Percentiles rank a stretch among this genome's conserved stretches.
Evolutionary conservation across 2,329 filamentous ascomycete species (phyloP).

Genomic region (Colletotrichum sp.): DNA sequence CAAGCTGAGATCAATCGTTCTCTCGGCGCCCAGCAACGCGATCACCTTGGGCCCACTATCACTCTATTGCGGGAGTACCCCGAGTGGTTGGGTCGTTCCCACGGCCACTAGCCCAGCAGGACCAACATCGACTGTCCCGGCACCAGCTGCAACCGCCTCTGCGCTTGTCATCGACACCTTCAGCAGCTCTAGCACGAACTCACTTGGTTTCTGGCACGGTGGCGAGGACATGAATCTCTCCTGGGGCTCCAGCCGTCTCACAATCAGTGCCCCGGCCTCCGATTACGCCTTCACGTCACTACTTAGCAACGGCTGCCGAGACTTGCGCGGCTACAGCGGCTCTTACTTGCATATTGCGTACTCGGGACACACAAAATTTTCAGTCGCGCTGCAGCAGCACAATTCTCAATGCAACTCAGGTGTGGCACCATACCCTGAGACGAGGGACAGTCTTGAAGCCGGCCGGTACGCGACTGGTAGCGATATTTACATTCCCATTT

Average conservation of each 20-base stretch:
- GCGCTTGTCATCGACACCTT: slow-evolving; percentile 68
- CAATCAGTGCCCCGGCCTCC: slow-evolving; percentile 35
- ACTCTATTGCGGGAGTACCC: slow-evolving; percentile 61
- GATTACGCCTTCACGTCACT: slow-evolving; percentile 68
- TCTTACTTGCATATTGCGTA: slow-evolving; percentile 71
- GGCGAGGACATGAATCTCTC: slow-evolving; percentile 63
- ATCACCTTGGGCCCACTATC: slow-evolving; percentile 61
- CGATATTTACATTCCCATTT: slow-evolving; percentile 71
- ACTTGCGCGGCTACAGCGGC: slow-evolving; percentile 60
- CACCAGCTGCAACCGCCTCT: slow-evolving; percentile 52
- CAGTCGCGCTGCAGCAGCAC: slow-evolving; percentile 69
- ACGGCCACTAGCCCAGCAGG: slow-evolving; percentile 42
- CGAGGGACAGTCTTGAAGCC: slow-evolving; percentile 72
- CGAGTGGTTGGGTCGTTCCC: slow-evolving; percentile 52
- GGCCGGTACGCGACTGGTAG: slow-evolving; percentile 57
- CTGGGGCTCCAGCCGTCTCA: slow-evolving; percentile 56
- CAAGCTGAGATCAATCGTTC: slow-evolving; percentile 57
- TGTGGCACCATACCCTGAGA: slow-evolving; percentile 67
- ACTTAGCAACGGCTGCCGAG: slow-evolving; percentile 41
- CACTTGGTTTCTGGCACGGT: slow-evolving; percentile 70
- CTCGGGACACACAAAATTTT: slow-evolving; percentile 66
- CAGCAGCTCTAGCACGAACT: slow-evolving; percentile 54
- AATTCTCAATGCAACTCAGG: slow-evolving; percentile 63
- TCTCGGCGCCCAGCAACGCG: slow-evolving; percentile 49
- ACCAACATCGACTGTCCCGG: slow-evolving; percentile 52